A percentile compares a stretch with the other conserved stretches of the same genome.
phyloP scores from a whole-genome alignment of 495 filamentous ascomycete species.

The Penicillium cinerascens region DNA sequence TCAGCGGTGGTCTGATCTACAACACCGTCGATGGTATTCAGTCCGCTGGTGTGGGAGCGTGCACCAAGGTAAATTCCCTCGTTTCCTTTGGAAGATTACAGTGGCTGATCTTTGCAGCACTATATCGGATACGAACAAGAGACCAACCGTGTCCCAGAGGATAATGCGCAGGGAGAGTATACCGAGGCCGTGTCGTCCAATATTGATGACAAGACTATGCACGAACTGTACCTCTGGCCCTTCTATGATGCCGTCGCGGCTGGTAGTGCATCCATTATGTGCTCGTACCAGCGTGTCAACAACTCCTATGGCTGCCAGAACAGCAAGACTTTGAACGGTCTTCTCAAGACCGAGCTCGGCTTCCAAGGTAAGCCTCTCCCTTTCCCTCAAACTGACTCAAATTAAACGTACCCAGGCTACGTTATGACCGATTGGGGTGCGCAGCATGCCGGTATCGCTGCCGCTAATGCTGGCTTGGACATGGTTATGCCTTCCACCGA shows the following conservation, averaged over 20 bases:
- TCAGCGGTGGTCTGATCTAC: constrained; percentile 56
- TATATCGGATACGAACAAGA: constrained; percentile 81
- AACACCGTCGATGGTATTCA: constrained; percentile 66
- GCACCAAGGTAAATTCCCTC: constrained; percentile 56
- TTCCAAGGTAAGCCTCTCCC: constrained; percentile 49
- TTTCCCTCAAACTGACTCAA: constrained; percentile 47
- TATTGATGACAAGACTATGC: constrained; percentile 65
- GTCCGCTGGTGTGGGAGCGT: constrained; percentile 65
- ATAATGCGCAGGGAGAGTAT: constrained; percentile 30
- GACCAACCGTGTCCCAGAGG: constrained; percentile 54
- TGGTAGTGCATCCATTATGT: constrained; percentile 55
- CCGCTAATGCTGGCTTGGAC: constrained; percentile 55
- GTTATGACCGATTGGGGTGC: constrained; percentile 57
- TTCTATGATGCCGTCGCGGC: constrained; percentile 55
- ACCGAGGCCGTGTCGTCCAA: constrained; percentile 53
- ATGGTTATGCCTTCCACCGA: constrained; percentile 53
- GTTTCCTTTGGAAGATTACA: neutral
- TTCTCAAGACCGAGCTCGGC: constrained; percentile 59
- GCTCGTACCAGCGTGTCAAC: constrained; percentile 61
- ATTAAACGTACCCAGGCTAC: constrained; percentile 38
- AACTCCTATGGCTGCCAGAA: constrained; percentile 67
- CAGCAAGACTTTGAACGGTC: constrained; percentile 50
- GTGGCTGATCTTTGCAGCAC: constrained; percentile 61
- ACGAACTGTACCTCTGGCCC: constrained; percentile 69
- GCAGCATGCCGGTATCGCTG: constrained; percentile 53